A percentile compares a stretch with the other conserved stretches of the same genome.
phyloP scores from a whole-genome alignment of 345 rosid genomes.

The Brassica cretica region DNA sequence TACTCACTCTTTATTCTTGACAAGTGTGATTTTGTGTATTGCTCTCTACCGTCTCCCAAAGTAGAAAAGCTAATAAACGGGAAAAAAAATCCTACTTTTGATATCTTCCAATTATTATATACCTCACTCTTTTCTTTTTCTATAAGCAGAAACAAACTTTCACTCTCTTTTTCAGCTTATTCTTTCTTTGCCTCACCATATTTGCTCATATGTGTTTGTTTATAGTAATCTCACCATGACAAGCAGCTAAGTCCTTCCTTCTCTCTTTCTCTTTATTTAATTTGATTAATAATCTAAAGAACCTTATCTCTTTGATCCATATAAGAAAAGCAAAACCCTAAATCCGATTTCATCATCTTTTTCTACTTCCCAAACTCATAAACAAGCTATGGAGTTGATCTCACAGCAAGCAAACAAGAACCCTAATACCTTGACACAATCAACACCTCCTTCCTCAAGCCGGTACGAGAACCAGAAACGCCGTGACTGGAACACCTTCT shows the following conservation, averaged over 20 bases:
- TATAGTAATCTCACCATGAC: slow-evolving; percentile 30
- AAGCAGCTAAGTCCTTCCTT: slow-evolving; percentile 20
- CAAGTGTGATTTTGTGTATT: slow-evolving; percentile 20
- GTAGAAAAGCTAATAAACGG: slow-evolving; percentile 33
- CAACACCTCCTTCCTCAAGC: slow-evolving; percentile 45
- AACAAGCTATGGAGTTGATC: slow-evolving; percentile 46
- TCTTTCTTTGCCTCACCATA: slow-evolving; percentile 41
- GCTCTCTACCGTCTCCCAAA: slow-evolving; percentile 34
- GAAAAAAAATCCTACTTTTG: slow-evolving; percentile 25
- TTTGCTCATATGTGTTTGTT: slow-evolving; percentile 22
- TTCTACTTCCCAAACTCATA: slow-evolving; percentile 2
- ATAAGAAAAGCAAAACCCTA: slow-evolving; percentile 17
- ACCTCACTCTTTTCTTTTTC: slow-evolving; percentile 12
- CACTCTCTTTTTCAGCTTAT: slow-evolving; percentile 14
- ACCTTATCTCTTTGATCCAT: slow-evolving; percentile 23
- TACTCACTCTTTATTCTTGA: slow-evolving; percentile 21
- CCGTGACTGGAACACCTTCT: slow-evolving; percentile 46
- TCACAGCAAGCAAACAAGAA: slow-evolving; percentile 38
- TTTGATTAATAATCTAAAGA: slow-evolving; percentile 23
- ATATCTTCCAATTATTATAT: slow-evolving; percentile 35
- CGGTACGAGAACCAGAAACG: slow-evolving; percentile 46
- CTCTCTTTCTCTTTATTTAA: slow-evolving; percentile 12
- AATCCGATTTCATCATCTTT: slow-evolving; percentile 18
- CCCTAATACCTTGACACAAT: slow-evolving; percentile 26
- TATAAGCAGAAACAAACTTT: slow-evolving; percentile 18